A percentile compares a stretch with the other conserved stretches of the same genome.
phyloP scores from a whole-genome alignment of 1,284 basidiomycete genomes.

The Chalciporus sp. region DNA sequence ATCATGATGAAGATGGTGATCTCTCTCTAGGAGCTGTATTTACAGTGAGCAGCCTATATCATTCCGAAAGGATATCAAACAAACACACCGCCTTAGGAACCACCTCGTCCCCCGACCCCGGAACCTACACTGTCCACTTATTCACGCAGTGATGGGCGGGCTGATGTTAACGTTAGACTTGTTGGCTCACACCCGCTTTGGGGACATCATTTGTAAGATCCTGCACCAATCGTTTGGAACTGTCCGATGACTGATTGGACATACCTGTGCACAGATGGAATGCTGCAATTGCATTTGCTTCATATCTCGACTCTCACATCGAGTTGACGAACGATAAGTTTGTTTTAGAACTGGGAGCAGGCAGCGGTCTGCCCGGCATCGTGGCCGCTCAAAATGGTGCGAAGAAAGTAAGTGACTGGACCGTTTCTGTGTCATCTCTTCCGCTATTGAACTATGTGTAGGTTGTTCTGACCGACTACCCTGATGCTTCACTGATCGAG shows the following conservation, averaged over 20 bases:
- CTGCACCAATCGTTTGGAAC: neutral
- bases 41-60: conserved; percentile 31
- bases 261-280: conserved; percentile 68
- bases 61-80: too few relatives aligned
- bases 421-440: neutral
- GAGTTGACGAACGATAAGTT: conserved; percentile 45
- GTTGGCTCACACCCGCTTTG: conserved; percentile 90
- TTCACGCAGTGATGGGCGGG: conserved; percentile 35
- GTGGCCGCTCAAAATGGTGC: conserved; percentile 74
- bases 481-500: conserved; percentile 77
- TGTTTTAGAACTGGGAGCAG: conserved; percentile 92
- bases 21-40: conserved; percentile 39
- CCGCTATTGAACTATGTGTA: conserved; percentile 26
- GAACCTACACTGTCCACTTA: conserved; percentile 55
- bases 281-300: conserved; percentile 74
- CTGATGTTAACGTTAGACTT: conserved; percentile 64
- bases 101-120: conserved; percentile 60
- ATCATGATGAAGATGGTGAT: conserved; percentile 18
- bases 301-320: conserved; percentile 65
- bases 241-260: neutral
- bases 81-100: conserved; percentile 38
- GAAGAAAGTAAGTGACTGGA: conserved; percentile 43
- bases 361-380: conserved; percentile 86
- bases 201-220: conserved; percentile 83
- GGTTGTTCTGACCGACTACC: conserved; percentile 92